These are phyloP conservation scores for Oryza coarctata DNA, from an alignment of 176 grass and related monocot genomes.

Conservation along the genomic window DNA sequence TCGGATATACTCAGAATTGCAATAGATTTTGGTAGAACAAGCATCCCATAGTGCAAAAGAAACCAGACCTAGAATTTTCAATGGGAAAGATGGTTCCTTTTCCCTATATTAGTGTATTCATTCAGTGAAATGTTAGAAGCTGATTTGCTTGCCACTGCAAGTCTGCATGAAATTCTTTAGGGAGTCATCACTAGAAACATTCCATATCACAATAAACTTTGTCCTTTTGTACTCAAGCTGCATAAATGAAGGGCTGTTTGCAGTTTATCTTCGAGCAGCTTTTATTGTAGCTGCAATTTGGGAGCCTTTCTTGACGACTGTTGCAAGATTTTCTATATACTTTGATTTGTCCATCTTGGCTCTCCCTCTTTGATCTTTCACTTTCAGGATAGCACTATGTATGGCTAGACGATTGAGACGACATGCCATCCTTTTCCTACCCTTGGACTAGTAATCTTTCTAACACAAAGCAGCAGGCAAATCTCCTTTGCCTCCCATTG, in stretches of 20 bases:
- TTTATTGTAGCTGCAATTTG: background rate
- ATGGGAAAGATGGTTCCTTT: background rate
- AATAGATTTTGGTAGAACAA: background rate
- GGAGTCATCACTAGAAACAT: background rate
- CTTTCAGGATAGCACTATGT: background rate
- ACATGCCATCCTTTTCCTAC: conserved; percentile 17
- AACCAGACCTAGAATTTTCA: background rate
- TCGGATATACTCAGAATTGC: background rate
- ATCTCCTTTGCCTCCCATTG: background rate
- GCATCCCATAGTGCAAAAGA: background rate
- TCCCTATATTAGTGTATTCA: background rate
- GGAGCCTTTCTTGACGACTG: conserved; percentile 1
- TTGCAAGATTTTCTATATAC: background rate
- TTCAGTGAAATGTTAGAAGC: background rate
- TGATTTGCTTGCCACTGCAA: background rate
- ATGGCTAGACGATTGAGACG: conserved; percentile 10
- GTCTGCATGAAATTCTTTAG: background rate
- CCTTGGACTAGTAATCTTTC: background rate
- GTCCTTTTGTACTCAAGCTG: conserved; percentile 9
- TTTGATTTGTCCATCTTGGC: conserved; percentile 9
- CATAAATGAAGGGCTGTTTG: background rate
- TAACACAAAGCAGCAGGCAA: background rate
- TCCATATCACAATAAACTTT: background rate
- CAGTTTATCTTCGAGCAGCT: background rate
- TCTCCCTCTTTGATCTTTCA: conserved; percentile 19